Evolutionary conservation across 2,329 filamentous ascomycete genomes (phyloP).

Genomic region (Talaromyces atroroseus): DNA sequence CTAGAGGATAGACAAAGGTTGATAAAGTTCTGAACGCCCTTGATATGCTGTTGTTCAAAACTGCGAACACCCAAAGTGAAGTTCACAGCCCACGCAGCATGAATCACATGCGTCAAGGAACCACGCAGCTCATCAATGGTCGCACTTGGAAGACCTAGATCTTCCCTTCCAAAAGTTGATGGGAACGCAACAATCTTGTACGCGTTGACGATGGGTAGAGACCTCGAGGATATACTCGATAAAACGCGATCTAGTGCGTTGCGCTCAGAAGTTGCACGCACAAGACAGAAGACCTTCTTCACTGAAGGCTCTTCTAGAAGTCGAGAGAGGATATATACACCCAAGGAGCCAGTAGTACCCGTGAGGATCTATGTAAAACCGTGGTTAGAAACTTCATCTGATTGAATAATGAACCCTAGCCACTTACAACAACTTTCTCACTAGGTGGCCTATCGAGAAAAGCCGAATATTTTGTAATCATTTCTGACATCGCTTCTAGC

Average conservation of each 20-base stretch:
- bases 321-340: not conserved
- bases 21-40: constrained; percentile 13
- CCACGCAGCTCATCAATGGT: constrained; percentile 11
- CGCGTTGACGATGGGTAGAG: not conserved
- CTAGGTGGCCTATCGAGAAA: too few species aligned
- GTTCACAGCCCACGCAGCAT: constrained; percentile 27
- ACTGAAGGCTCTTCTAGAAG: not conserved
- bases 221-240: constrained; percentile 19
- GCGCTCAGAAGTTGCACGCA: not conserved
- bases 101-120: constrained; percentile 19
- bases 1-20: constrained; percentile 5
- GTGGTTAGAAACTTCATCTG: too few species aligned
- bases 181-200: not conserved
- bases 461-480: too few species aligned
- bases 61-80: constrained; percentile 22
- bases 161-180: not conserved
- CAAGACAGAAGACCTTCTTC: not conserved
- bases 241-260: not conserved
- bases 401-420: not conserved
- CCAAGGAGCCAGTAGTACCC: not conserved
- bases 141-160: not conserved
- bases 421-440: not conserved
- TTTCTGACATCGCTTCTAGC: not conserved
- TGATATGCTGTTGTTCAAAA: constrained; percentile 22
- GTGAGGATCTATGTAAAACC: too few species aligned